Conservation (phyloP, 2,329 filamentous ascomycete genomes). For the Colletotrichum liriopes region DNA sequence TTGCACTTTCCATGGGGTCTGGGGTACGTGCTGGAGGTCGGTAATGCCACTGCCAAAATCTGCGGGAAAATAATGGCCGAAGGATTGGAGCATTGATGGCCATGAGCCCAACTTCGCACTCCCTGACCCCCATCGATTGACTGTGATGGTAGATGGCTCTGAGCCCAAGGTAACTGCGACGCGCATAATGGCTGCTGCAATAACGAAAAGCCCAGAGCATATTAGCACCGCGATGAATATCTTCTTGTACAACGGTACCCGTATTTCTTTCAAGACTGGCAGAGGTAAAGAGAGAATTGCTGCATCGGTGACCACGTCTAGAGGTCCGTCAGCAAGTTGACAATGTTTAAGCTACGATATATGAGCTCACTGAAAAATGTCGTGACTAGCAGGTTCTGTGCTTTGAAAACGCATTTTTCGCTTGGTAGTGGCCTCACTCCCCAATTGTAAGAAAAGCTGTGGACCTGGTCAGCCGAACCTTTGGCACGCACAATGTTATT, state of each 20-base stretch:
- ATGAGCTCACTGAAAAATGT: slow-evolving; percentile 39
- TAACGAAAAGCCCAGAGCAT: slow-evolving; percentile 32
- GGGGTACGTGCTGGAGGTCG: slow-evolving; percentile 4
- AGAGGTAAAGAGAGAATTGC: slow-evolving; percentile 27
- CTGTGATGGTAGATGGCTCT: slow-evolving; percentile 25
- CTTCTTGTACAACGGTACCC: slow-evolving; percentile 27
- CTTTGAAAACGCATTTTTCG: slow-evolving; percentile 45
- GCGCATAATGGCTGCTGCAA: slow-evolving; percentile 31
- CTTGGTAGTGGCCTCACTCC: slow-evolving; percentile 25
- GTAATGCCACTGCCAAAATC: slow-evolving; percentile 39
- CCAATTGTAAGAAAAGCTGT: slow-evolving; percentile 29
- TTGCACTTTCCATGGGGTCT: slow-evolving; percentile 20
- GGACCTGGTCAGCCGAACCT: accelerated
- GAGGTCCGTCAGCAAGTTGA: not conserved
- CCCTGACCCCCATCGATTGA: slow-evolving; percentile 32
- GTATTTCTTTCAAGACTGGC: slow-evolving; percentile 25
- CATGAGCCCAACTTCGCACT: slow-evolving; percentile 32
- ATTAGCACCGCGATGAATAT: slow-evolving; percentile 30
- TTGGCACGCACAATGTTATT: no score
- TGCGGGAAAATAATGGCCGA: slow-evolving; percentile 19
- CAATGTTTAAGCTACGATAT: accelerated
- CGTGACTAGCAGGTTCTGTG: slow-evolving; percentile 46
- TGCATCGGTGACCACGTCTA: slow-evolving; percentile 29
- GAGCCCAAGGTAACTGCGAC: slow-evolving; percentile 34
- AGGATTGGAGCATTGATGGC: slow-evolving; percentile 29